A percentile compares a stretch with the other conserved stretches of the same genome.
phyloP scores from a whole-genome alignment of 768 basidiomycete genomes.

The Lactifluus rugatus region DNA sequence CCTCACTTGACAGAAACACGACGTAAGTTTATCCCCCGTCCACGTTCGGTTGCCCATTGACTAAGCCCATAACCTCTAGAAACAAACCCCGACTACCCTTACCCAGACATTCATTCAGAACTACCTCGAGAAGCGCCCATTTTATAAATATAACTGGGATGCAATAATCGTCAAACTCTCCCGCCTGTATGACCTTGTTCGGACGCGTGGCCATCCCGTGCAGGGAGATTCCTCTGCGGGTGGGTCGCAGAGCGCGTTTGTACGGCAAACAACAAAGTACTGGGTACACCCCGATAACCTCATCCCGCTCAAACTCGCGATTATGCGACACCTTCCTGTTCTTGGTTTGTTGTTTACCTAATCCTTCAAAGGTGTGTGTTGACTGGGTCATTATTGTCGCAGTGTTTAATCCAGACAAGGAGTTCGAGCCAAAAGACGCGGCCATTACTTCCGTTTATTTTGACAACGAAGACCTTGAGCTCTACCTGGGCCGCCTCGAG shows the following conservation, averaged over 20 bases:
- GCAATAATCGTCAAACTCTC: slow-evolving; percentile 93
- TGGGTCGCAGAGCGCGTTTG: slow-evolving; percentile 92
- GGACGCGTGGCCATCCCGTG: slow-evolving; percentile 90
- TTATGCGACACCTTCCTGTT: slow-evolving; percentile 87
- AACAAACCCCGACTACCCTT: slow-evolving; percentile 78
- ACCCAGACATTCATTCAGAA: slow-evolving; percentile 85
- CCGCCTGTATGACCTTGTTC: slow-evolving; percentile 87
- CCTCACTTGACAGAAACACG: slow-evolving; percentile 66
- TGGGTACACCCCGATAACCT: slow-evolving; percentile 98
- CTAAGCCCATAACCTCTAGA: slow-evolving; percentile 38
- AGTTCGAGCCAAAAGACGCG: slow-evolving; percentile 78
- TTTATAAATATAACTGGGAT: slow-evolving; percentile 97
- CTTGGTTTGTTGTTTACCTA: slow-evolving; percentile 47
- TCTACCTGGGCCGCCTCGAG: slow-evolving; percentile 93
- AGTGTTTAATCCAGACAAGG: slow-evolving; percentile 94
- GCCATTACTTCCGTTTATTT: slow-evolving; percentile 98
- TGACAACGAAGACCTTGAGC: slow-evolving; percentile 89
- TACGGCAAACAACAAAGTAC: slow-evolving; percentile 98
- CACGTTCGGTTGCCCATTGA: background rate
- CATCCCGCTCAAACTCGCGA: slow-evolving; percentile 85
- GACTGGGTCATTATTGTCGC: slow-evolving; percentile 13
- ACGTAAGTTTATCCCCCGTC: slow-evolving; percentile 40
- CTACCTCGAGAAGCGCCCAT: slow-evolving; percentile 88
- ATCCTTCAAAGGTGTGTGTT: background rate
- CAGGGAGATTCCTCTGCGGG: slow-evolving; percentile 92